Evolutionary conservation across 768 basidiomycete genomes (phyloP).

Genomic region (Coprinopsis sp.): DNA sequence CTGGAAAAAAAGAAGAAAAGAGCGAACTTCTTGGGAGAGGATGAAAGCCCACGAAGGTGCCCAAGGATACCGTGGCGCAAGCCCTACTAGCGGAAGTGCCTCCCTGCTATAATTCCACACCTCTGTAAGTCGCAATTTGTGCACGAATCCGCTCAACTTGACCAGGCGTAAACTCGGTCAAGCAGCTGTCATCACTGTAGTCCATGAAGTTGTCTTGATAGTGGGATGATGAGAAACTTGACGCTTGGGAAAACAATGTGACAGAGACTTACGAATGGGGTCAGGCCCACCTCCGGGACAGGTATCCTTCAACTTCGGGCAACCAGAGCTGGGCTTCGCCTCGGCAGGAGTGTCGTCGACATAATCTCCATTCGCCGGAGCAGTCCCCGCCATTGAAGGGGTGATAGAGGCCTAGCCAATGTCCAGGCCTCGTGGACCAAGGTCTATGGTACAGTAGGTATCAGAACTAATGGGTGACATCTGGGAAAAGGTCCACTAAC

Average conservation of each 20-base stretch:
- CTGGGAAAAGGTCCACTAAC: conserved; percentile 14
- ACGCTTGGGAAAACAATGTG: neutral
- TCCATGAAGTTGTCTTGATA: conserved; percentile 37
- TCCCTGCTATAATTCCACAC: conserved; percentile 1
- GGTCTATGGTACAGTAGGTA: conserved; percentile 24
- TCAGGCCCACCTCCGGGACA: conserved; percentile 38
- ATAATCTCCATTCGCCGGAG: conserved; percentile 32
- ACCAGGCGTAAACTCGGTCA: conserved; percentile 25
- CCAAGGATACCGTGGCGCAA: too few species aligned
- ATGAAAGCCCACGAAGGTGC: too few species aligned
- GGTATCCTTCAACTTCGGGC: conserved; percentile 33
- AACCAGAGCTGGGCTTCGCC: conserved; percentile 37
- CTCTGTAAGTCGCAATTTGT: conserved; percentile 9
- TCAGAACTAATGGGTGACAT: neutral
- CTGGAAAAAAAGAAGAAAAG: too few species aligned
- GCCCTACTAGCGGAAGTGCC: too few species aligned
- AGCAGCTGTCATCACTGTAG: conserved; percentile 27
- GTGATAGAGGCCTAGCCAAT: conserved; percentile 58
- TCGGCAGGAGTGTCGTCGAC: conserved; percentile 47
- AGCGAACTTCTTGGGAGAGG: too few species aligned
- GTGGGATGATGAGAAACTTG: neutral
- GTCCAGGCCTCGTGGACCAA: conserved; percentile 56
- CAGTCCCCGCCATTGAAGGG: conserved; percentile 56
- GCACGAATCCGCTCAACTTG: conserved; percentile 18
- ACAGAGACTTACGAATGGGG: conserved; percentile 34